Evolutionary conservation across 148 eudicot species (phyloP).

Genomic region (Mesembryanthemum crystallinum): DNA sequence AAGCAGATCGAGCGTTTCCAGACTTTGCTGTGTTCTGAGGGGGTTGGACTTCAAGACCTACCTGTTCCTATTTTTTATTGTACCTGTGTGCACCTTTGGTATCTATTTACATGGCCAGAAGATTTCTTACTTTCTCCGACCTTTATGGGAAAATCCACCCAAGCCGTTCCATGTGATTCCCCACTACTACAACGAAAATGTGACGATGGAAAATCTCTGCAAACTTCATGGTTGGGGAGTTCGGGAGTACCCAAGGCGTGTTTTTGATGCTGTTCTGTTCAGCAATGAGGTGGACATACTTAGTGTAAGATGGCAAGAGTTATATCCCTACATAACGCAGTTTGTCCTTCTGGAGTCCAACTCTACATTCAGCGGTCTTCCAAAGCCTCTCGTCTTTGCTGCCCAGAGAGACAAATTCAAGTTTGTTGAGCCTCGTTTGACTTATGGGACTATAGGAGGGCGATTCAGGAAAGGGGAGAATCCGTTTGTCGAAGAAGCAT

Average conservation of each 20-base stretch:
- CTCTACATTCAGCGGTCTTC: conserved; percentile 70
- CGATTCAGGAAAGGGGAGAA: conserved; percentile 54
- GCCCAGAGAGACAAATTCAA: conserved; percentile 47
- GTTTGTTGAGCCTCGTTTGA: conserved; percentile 62
- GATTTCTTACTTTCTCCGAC: conserved; percentile 70
- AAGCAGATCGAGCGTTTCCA: conserved; percentile 38
- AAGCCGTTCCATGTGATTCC: conserved; percentile 63
- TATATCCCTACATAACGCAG: conserved; percentile 61
- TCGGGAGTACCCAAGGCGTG: conserved; percentile 78
- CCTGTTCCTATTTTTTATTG: conserved; percentile 51
- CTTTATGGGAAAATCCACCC: conserved; percentile 81
- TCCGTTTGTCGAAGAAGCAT: conserved; percentile 78
- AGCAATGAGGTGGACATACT: conserved; percentile 72
- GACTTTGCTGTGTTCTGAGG: conserved; percentile 56
- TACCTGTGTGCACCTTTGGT: conserved; percentile 44
- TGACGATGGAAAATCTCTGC: conserved; percentile 67
- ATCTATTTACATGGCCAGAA: conserved; percentile 72
- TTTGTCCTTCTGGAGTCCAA: conserved; percentile 81
- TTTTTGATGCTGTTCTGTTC: conserved; percentile 71
- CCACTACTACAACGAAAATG: conserved; percentile 67
- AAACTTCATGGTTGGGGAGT: conserved; percentile 78
- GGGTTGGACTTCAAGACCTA: conserved; percentile 58
- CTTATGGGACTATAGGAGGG: conserved; percentile 68
- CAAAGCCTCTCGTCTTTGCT: conserved; percentile 55
- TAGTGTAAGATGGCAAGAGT: conserved; percentile 68